Conservation (phyloP, 257 asterid genomes). For the Solanum pimpinellifolium region DNA sequence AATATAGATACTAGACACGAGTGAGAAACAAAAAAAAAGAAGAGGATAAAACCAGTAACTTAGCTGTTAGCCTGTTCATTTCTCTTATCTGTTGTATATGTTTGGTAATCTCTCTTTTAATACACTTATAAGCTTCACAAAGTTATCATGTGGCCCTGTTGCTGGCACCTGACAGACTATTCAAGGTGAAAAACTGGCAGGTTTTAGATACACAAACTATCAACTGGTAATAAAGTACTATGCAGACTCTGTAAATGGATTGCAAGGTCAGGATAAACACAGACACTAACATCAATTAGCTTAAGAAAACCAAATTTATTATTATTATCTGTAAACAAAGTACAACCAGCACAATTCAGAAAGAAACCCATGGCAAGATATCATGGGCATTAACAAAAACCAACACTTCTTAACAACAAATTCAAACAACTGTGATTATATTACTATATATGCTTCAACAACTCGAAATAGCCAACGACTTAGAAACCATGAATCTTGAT, state of each 20-base stretch:
- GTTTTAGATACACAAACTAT: background rate
- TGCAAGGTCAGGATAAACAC: background rate
- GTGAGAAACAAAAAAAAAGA: background rate
- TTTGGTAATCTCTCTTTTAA: background rate
- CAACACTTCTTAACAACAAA: background rate
- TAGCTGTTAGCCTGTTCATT: background rate
- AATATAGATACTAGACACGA: background rate
- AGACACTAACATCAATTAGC: background rate
- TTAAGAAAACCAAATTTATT: background rate
- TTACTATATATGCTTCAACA: background rate
- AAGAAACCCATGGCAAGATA: constrained; percentile 5
- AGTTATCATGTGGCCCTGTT: background rate
- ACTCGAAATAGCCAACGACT: background rate
- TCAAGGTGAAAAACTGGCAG: no score
- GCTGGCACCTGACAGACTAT: no score
- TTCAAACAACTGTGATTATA: background rate
- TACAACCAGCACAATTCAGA: background rate
- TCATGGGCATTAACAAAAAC: background rate
- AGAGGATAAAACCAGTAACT: background rate
- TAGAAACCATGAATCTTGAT: constrained; percentile 87
- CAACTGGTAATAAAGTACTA: background rate
- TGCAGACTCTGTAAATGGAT: background rate
- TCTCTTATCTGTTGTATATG: background rate
- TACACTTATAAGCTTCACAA: background rate
- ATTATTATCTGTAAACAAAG: background rate